Evolutionary conservation across 306 rosid genomes (phyloP), one percentile per base, ranked within the genome.

Genomic region (Citrullus amarus): DNA sequence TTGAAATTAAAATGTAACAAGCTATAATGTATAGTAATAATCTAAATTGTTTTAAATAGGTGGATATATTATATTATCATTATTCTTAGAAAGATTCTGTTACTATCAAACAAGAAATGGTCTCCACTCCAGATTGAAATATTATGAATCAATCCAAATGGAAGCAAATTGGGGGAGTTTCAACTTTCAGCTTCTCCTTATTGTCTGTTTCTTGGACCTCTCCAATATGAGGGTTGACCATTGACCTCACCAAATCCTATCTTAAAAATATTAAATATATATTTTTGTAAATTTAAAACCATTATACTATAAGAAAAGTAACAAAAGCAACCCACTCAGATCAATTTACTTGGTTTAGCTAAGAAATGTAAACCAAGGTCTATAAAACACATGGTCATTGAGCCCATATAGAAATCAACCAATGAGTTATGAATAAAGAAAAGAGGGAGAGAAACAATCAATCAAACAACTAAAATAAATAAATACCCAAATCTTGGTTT

Each of bases 121-220:
- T 68, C 54, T 41, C 10, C 14, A 66, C 54, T 41, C 10, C 14
- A 66, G 43, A 28, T 67, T 67, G 54, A n/a, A 41, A 48, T 48
- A 43, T n/a, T 68, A 66, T 20, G 34, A 41, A 43, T 20, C 10
- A 41, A 4, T 68, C 17, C 32, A n/a, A n/a, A 41, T 20, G 2
- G 3, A 46, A 25, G 14, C 76, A 71, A 71, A 22, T 71, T 13
- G 76, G 13, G 1, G 76, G 76, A 71, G 57, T 71, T 70, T 46
- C 38, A 70, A 39, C 75, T 71, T 70, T 46, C 38, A 70, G 57
- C 75, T 68, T 41, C 75, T 69, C 34, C 55, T 41, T 55, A n/a
- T 4, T 69, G 17, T 44, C 14, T n/a, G 17, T 41, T 43, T 44
- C 77, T 43, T 50, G 61, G 25, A 44, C 76, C 13, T 46, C 57